Evolutionary conservation across 805 yeast genomes (phyloP).

Genomic region (Priceomyces castillae): DNA sequence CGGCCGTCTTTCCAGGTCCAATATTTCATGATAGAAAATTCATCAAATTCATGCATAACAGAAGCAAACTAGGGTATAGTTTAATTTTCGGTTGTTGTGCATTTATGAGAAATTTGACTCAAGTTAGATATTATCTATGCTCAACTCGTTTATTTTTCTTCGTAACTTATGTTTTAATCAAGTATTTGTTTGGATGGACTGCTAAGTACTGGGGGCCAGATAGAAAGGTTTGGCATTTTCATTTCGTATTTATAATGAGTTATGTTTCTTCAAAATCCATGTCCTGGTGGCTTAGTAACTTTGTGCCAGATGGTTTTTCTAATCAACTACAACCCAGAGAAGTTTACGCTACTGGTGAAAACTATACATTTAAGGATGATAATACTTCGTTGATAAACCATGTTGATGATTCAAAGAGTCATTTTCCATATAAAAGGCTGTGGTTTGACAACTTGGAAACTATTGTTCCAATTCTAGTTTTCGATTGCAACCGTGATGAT

Average conservation of each 20-base stretch:
- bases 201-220: constrained; percentile 69
- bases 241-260: constrained; percentile 83
- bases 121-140: constrained; percentile 45
- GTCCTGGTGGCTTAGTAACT: constrained; percentile 82
- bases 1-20: constrained; percentile 88
- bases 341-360: constrained; percentile 29
- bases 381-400: constrained; percentile 16
- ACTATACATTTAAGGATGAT: constrained; percentile 23
- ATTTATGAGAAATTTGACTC: constrained; percentile 74
- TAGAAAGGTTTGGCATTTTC: constrained; percentile 58
- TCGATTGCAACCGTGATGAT: constrained; percentile 70
- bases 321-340: constrained; percentile 34
- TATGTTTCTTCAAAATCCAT: constrained; percentile 75
- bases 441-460: constrained; percentile 48
- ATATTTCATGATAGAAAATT: constrained; percentile 61
- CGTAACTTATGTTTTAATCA: constrained; percentile 78
- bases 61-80: constrained; percentile 44
- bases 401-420: constrained; percentile 48
- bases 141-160: constrained; percentile 51
- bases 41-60: constrained; percentile 57
- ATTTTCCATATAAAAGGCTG: constrained; percentile 48
- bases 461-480: constrained; percentile 58
- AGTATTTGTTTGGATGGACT: constrained; percentile 84
- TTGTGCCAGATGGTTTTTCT: constrained; percentile 37
- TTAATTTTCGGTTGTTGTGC: constrained; percentile 72